These are phyloP conservation scores for Dichotomocladium elegans DNA, from an alignment of 371 early-diverging fungal genomes.

Conservation along the genomic window DNA sequence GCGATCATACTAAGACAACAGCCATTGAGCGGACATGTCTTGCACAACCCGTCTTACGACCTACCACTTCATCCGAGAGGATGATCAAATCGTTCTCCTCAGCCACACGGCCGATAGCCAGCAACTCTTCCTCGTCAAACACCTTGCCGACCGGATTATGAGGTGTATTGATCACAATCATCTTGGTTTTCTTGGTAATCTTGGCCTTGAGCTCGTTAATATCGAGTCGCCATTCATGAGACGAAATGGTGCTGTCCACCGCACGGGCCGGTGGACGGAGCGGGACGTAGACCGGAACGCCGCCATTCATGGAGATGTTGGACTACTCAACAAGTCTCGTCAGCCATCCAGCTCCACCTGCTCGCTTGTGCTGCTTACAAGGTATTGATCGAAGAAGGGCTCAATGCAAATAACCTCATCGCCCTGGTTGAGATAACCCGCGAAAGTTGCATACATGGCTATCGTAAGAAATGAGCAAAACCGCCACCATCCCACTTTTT, in stretches of 20 bases:
- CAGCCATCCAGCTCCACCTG: neutral
- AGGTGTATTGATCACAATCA: conserved; percentile 92
- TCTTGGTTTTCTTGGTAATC: conserved; percentile 77
- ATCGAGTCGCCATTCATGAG: conserved; percentile 83
- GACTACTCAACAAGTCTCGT: conserved; percentile 36
- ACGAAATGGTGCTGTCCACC: conserved; percentile 46
- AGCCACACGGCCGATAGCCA: conserved; percentile 77
- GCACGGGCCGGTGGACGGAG: conserved; percentile 60
- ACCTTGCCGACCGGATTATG: conserved; percentile 94
- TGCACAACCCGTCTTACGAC: neutral
- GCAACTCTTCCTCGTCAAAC: conserved; percentile 78
- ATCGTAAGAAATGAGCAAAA: too few species aligned
- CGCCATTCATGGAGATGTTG: conserved; percentile 87
- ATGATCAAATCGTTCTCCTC: conserved; percentile 82
- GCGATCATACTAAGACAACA: conserved; percentile 72
- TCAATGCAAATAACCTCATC: conserved; percentile 92
- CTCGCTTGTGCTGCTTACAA: too few species aligned
- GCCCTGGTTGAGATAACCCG: conserved; percentile 73
- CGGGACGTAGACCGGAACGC: conserved; percentile 81
- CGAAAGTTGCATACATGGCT: conserved; percentile 79
- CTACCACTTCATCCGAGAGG: conserved; percentile 89
- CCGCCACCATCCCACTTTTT: too few species aligned
- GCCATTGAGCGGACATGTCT: neutral
- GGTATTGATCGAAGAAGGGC: conserved; percentile 94
- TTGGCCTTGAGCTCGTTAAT: conserved; percentile 75